Percentiles rank a stretch among this genome's conserved stretches.
Evolutionary conservation across 176 grass and related monocot species (phyloP).

Genomic region (Rhipidocladum racemiflorum): DNA sequence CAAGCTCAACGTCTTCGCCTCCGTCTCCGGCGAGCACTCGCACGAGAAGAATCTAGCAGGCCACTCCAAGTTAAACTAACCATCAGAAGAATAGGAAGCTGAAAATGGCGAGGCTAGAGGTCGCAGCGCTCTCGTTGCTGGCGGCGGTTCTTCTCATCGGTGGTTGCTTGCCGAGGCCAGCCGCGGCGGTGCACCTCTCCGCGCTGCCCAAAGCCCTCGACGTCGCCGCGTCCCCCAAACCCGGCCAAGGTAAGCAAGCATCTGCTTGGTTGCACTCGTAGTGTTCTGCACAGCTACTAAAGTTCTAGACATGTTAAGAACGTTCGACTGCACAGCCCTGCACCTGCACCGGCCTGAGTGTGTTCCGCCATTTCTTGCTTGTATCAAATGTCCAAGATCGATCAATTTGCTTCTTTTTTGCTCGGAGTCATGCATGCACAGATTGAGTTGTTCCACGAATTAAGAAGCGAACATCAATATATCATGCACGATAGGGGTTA

Average conservation of each 20-base stretch:
- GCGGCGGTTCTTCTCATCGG: constrained; percentile 35
- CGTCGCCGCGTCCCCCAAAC: constrained; percentile 38
- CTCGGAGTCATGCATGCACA: too few species aligned
- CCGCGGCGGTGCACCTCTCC: constrained; percentile 44
- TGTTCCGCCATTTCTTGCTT: background rate
- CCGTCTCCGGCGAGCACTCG: background rate
- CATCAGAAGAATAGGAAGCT: background rate
- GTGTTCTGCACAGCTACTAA: background rate
- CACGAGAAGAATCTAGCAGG: background rate
- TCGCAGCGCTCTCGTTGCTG: background rate
- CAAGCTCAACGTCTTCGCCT: background rate
- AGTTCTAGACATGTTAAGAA: background rate
- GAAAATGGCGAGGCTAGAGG: background rate
- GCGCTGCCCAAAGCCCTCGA: constrained; percentile 49
- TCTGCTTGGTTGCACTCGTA: background rate
- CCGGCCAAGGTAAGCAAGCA: constrained; percentile 46
- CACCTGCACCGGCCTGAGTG: background rate
- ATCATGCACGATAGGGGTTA: background rate
- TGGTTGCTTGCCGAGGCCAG: constrained; percentile 21
- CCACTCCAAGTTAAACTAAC: background rate
- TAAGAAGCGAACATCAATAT: background rate
- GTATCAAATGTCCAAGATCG: background rate
- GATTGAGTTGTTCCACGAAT: too few species aligned
- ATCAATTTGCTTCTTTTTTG: background rate
- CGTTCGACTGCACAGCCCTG: background rate